Evolutionary conservation across 1,284 basidiomycete genomes (phyloP).

Genomic region (Peniophora sp.): DNA sequence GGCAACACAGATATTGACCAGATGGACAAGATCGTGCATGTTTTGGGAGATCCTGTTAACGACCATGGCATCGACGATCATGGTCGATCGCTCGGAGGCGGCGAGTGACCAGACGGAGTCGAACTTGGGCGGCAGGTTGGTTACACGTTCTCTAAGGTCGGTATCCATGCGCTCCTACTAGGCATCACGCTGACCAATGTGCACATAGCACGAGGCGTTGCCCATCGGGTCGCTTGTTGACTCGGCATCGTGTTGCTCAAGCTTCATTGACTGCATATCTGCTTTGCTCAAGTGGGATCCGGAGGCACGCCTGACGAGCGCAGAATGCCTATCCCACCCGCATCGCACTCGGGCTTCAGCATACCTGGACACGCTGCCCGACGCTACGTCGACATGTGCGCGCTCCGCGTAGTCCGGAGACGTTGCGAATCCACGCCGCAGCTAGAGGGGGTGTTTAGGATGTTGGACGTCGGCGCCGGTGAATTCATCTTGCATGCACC

Average conservation of each 20-base stretch:
- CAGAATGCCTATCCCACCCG: conserved; percentile 78
- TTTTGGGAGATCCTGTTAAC: no score
- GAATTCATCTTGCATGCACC: no score
- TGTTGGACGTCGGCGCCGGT: no score
- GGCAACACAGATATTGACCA: conserved; percentile 91
- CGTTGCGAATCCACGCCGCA: no score
- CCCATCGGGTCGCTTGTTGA: conserved; percentile 44
- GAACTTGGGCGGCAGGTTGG: conserved; percentile 80
- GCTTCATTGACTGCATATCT: conserved; percentile 84
- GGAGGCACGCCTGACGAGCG: conserved; percentile 73
- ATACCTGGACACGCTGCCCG: no score
- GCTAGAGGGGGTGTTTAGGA: no score
- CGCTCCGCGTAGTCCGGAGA: no score
- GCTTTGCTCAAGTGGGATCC: conserved; percentile 92
- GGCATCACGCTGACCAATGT: no score
- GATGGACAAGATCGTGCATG: conserved; percentile 36
- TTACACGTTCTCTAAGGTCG: conserved; percentile 62
- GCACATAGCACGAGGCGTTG: no score
- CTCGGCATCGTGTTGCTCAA: conserved; percentile 19
- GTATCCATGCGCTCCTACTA: no score
- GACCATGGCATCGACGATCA: conserved; percentile 22
- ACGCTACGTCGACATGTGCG: no score
- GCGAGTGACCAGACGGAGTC: conserved; percentile 78
- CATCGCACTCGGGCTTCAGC: conserved; percentile 49
- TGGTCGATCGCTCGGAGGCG: conserved; percentile 75